Base-by-base conservation (phyloP, 2,329 filamentous ascomycete species). In the Botrytis aclada region DNA sequence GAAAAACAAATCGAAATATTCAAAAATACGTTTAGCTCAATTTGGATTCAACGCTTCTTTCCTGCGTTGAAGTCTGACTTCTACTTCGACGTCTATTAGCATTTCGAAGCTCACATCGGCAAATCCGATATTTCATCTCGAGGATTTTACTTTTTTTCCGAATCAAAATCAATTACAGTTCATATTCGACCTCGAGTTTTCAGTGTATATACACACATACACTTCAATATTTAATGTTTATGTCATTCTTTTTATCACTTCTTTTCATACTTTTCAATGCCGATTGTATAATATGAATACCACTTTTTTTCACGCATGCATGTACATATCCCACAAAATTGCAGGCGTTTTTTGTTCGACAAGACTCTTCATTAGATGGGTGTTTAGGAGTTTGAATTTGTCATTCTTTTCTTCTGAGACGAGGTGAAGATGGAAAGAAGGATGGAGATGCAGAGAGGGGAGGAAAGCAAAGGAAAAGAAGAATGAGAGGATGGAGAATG, bases 141-240 rank as follows among this genome's bases (percentile, higher is more conserved):
- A 56, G 25, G 5, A 29, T 22, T 41, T 32, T 32, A 22, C n/a
- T 32, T n/a, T 25, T 51, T 16, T 29, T 54, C 51, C 0, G 51
- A 54, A 54, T 54, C n/a, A 29, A 54, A 54, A 54, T 29, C 25
- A 54, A 29, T 54, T 54, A 54, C 12, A n/a, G 51, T 54, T 54
- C 25, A 16, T 54, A 54, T 54, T 54, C 51, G 51, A 54, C 51
- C 51, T 7, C 51, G 51, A 29, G n/a, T 54, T 54, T 29, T 54
- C 51, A n/a, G 47, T 54, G 51, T 16, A 29, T 29, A 29, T 14
- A 54, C 51, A n/a, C 47, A 18, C 34, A 32, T n/a, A 56, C 65
- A 29, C 65, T 56, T 54, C 47, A 56, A 51, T 56, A 67, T 41
- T 56, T 67, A 67, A 67, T 67, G 45, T 56, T 67, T 56, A 67